phyloP scores from a whole-genome alignment of 1,284 basidiomycete genomes.

The Microbotryum lychnidis-dioicae region DNA sequence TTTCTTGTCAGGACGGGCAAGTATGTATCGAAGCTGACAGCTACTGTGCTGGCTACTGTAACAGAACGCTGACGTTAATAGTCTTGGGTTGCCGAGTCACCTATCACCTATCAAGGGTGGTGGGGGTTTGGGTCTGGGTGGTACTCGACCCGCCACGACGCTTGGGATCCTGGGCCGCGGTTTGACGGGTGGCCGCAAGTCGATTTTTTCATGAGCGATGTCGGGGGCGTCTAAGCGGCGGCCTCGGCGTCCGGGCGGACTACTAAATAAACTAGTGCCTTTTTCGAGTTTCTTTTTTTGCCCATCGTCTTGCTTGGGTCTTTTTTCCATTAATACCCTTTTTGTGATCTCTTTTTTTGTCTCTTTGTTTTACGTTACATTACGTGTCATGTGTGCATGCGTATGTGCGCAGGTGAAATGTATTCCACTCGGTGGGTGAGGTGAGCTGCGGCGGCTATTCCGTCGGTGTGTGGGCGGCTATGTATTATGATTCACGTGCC shows the following conservation, averaged over 20 bases:
- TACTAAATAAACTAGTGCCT: no score
- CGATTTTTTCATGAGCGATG: slow-evolving; percentile 2
- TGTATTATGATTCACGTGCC: no score
- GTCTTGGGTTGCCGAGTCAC: slow-evolving; percentile 15
- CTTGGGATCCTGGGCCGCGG: slow-evolving; percentile 7
- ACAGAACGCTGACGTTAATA: slow-evolving; percentile 24
- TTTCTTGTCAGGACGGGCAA: not conserved
- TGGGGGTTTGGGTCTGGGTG: not conserved
- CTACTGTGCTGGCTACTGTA: no score
- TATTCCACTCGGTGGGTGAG: no score
- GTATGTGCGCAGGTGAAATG: no score
- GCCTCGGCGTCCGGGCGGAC: not conserved
- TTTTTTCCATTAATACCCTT: not conserved
- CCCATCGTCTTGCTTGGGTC: not conserved
- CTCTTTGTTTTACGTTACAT: not conserved
- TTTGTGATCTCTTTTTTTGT: not conserved
- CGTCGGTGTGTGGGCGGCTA: no score
- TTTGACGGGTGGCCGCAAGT: slow-evolving; percentile 1
- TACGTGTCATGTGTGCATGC: no score
- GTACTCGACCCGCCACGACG: not conserved
- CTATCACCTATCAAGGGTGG: slow-evolving; percentile 29
- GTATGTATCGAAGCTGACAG: not conserved
- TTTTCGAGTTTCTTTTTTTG: not conserved
- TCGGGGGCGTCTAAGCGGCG: not conserved
- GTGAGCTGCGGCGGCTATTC: no score